These are phyloP conservation scores for Stephanodiscus minutulus DNA, from an alignment of 108 stramenopile species.

Conservation along the genomic window DNA sequence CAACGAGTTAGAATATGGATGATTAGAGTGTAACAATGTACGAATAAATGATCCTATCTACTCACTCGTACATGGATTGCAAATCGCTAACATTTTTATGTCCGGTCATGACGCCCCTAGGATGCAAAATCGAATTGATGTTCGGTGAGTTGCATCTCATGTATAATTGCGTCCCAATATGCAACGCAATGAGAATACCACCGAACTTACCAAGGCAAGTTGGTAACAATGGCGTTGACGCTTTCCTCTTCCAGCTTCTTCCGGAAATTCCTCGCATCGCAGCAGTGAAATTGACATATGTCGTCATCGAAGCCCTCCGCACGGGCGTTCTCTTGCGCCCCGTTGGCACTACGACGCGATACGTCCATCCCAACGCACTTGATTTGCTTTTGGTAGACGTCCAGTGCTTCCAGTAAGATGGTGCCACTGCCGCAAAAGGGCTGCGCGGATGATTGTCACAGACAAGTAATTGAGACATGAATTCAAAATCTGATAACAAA, in stretches of 20 bases:
- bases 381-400: slow-evolving; percentile 46
- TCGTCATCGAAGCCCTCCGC: slow-evolving; percentile 58
- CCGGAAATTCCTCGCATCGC: slow-evolving; percentile 62
- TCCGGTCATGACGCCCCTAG: slow-evolving; percentile 67
- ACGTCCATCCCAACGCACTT: slow-evolving; percentile 71
- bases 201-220: slow-evolving; percentile 59
- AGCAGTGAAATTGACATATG: slow-evolving; percentile 59
- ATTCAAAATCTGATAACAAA: neutral
- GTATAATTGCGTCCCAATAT: neutral
- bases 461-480: neutral
- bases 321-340: slow-evolving; percentile 62
- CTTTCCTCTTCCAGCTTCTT: slow-evolving; percentile 58
- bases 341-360: slow-evolving; percentile 54
- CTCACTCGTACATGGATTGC: slow-evolving; percentile 76
- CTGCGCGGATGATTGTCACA: neutral
- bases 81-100: slow-evolving; percentile 63
- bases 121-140: neutral
- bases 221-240: slow-evolving; percentile 62
- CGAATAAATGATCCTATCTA: too few relatives aligned
- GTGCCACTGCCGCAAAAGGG: slow-evolving; percentile 69
- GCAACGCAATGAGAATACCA: neutral
- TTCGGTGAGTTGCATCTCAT: neutral
- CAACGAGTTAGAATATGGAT: too few relatives aligned
- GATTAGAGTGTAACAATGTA: too few relatives aligned
- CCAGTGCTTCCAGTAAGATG: slow-evolving; percentile 61